phyloP scores from a whole-genome alignment of 106 monocot species.

The Phalaenopsis equestris region DNA sequence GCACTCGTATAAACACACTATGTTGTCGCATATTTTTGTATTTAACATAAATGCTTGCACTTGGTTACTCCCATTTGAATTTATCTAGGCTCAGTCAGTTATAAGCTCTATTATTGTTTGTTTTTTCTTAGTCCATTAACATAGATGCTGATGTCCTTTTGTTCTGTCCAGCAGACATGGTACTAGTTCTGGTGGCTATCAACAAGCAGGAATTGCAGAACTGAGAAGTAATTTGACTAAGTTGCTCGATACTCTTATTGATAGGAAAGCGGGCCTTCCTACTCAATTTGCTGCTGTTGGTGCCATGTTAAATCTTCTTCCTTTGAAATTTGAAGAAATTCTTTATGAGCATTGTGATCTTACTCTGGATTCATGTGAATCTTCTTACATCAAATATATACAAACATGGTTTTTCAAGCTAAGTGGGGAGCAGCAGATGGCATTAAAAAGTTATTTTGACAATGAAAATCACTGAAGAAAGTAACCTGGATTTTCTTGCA shows the following conservation, averaged over 20 bases:
- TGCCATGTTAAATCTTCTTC: conserved; percentile 52
- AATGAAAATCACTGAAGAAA: not conserved
- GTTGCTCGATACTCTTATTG: conserved; percentile 14
- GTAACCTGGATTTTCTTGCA: not conserved
- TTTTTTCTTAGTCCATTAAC: not conserved
- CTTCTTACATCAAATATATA: conserved; percentile 13
- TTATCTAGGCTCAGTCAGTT: not conserved
- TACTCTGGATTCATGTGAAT: conserved; percentile 10
- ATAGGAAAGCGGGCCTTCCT: conserved; percentile 15
- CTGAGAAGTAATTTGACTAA: conserved; percentile 18
- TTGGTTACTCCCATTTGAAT: too few relatives aligned
- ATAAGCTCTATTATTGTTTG: too few relatives aligned
- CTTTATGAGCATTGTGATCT: not conserved
- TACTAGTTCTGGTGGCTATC: conserved; percentile 24
- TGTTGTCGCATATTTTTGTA: too few relatives aligned
- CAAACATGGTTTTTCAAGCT: conserved; percentile 49
- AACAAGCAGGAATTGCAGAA: conserved; percentile 26
- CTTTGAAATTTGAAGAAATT: conserved; percentile 35
- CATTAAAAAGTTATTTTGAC: not conserved
- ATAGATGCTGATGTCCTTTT: not conserved
- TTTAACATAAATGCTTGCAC: too few relatives aligned
- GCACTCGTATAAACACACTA: not conserved
- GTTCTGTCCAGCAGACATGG: conserved; percentile 26
- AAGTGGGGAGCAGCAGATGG: conserved; percentile 24
- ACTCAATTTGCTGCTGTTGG: conserved; percentile 36